Base-by-base conservation (phyloP, 2,329 filamentous ascomycete species). In the Lizonia empirigonia region DNA sequence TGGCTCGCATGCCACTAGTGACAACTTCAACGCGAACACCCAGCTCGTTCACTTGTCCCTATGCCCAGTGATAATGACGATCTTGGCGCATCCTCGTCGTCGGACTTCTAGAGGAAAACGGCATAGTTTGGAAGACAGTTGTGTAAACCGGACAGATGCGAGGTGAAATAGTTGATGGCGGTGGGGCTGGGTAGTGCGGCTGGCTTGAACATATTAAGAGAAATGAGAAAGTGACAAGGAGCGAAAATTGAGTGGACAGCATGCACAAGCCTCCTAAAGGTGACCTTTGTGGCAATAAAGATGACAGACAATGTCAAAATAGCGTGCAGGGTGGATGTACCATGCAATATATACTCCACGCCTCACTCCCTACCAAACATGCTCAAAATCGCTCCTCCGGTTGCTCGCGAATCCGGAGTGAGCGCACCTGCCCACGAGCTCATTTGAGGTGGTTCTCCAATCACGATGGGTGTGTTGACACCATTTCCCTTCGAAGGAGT, bases 1-100 rank as follows among this genome's bases (percentile, higher is more conserved):
- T 53, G 50, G 50, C 50, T 41, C 33, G 39, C 50, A 40, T 53
- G 44, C 38, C 50, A 32, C 50, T 53, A 53, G 34, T 10, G 39
- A 44, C 44, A 44, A 44, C 33, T 44, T 53, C 44, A 48, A 45
- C 15, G 34, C 38, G 16, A 15, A 16, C 12, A 36, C 27, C 33
- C 30, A 44, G 34, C 8, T 39, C 27, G 38, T 30, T 23, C 27
- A 33, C 33, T 24, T 19, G 26, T 27, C 40, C 20, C 18, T 30
- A 12, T 39, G 44, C 50, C 50, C 38, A 53, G 50, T 53, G 38
- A 53, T 53, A 47, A 24, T 36, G 38, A 48, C 30, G 15, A 44
- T 10, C 50, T 53, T 48, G 50, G 50, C 44, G 26, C 6, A 5
- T 16, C 16, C 15, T 45, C 30, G 29, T 30, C 24, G 24, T 34